These are phyloP conservation scores for Aspergillus candidus DNA, from an alignment of 2,329 filamentous ascomycete genomes.

Conservation along the genomic window DNA sequence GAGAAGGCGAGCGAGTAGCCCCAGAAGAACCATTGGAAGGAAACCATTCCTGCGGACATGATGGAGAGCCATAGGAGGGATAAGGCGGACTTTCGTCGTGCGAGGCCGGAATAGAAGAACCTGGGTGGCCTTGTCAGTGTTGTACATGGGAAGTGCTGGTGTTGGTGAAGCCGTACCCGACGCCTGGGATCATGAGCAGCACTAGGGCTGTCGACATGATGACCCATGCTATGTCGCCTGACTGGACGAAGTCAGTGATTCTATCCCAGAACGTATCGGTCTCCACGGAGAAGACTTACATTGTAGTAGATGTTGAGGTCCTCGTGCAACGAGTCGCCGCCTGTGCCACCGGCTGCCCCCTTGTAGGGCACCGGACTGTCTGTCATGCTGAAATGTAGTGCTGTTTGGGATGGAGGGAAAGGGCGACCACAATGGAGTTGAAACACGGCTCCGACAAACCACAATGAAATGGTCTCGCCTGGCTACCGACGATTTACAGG, in stretches of 20 bases:
- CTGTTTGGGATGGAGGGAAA: not conserved
- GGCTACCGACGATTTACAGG: too few relatives aligned
- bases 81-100: constrained; percentile 80
- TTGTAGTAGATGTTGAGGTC: constrained; percentile 84
- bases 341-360: constrained; percentile 52
- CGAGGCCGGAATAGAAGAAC: constrained; percentile 90
- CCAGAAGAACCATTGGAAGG: constrained; percentile 96
- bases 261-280: not conserved
- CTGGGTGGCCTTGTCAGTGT: constrained; percentile 34
- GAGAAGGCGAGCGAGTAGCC: constrained; percentile 80
- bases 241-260: constrained; percentile 42
- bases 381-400: constrained; percentile 24
- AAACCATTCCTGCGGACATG: constrained; percentile 71
- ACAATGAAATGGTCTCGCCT: too few relatives aligned
- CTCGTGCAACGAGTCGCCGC: constrained; percentile 60
- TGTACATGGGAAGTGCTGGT: not conserved
- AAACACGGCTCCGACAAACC: too few relatives aligned
- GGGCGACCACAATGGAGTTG: not conserved
- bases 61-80: constrained; percentile 80
- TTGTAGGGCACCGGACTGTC: constrained; percentile 53
- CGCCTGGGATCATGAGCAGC: constrained; percentile 86
- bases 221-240: constrained; percentile 78
- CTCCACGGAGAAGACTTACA: constrained; percentile 17
- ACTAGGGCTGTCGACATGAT: constrained; percentile 71
- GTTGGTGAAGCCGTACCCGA: constrained; percentile 49